A percentile compares a stretch with the other conserved stretches of the same genome.
Conservation (phyloP, 1,284 basidiomycete species). For the Exobasidium cylindrosporum region DNA sequence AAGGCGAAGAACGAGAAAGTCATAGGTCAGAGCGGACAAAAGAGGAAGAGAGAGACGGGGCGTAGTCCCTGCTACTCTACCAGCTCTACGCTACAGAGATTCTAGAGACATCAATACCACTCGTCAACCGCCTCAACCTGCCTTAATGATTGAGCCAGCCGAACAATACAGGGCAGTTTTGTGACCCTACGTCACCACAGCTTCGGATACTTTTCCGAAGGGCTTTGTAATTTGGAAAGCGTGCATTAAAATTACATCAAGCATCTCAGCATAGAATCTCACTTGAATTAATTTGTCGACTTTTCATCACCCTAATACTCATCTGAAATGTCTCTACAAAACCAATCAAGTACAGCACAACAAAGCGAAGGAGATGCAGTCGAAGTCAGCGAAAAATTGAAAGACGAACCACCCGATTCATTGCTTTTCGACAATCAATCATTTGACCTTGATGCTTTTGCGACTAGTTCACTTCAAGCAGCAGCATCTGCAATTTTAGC, state of each 20-base stretch:
- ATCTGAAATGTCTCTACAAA: neutral
- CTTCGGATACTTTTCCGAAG: neutral
- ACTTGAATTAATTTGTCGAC: too few species aligned
- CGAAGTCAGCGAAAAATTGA: neutral
- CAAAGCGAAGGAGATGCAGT: neutral
- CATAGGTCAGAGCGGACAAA: neutral
- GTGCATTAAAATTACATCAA: too few species aligned
- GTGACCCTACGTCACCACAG: neutral
- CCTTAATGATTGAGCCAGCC: neutral
- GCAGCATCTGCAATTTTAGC: conserved; percentile 9
- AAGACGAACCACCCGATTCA: neutral
- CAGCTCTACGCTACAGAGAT: neutral
- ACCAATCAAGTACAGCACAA: neutral
- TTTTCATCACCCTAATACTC: too few species aligned
- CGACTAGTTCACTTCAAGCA: neutral
- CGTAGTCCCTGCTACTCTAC: neutral
- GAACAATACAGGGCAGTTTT: neutral
- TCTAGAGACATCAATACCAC: too few species aligned
- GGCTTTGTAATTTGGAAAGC: too few species aligned
- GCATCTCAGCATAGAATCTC: too few species aligned
- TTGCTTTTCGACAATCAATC: neutral
- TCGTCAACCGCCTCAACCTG: neutral
- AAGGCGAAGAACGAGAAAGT: neutral
- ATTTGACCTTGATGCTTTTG: conserved; percentile 6
- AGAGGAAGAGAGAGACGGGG: neutral